phyloP scores from a whole-genome alignment of 2,329 filamentous ascomycete genomes.

The Alternaria arborescens region DNA sequence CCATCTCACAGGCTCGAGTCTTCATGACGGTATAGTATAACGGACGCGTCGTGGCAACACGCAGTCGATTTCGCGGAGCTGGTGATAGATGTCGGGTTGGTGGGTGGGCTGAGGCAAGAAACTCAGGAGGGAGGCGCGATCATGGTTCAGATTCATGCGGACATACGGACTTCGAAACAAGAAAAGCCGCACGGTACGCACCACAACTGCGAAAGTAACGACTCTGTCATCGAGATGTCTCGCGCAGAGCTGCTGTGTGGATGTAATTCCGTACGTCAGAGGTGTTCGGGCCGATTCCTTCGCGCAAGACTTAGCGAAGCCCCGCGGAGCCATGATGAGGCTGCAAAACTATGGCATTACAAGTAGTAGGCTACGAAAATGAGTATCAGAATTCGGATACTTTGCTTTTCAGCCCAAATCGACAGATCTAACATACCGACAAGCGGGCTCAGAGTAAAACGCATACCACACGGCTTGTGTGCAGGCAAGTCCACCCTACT shows the following conservation, averaged over 20 bases:
- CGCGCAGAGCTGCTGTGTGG: background rate
- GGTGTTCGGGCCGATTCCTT: slow-evolving; percentile 12
- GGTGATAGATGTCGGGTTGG: slow-evolving; percentile 5
- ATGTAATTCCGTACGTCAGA: slow-evolving; percentile 4
- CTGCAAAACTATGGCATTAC: background rate
- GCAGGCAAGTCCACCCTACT: slow-evolving; percentile 2
- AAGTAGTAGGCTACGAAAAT: background rate
- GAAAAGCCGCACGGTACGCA: background rate
- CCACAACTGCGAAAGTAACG: background rate
- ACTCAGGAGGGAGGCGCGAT: slow-evolving; percentile 7
- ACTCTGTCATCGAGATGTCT: background rate
- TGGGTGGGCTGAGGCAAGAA: slow-evolving; percentile 4
- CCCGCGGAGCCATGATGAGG: background rate
- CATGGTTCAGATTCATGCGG: slow-evolving; percentile 4
- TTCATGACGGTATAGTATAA: background rate
- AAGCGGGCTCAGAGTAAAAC: background rate
- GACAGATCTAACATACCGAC: background rate
- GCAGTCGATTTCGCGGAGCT: background rate
- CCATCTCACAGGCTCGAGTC: slow-evolving; percentile 1
- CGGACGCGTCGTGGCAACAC: background rate
- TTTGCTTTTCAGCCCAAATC: too few species aligned
- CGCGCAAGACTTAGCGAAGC: slow-evolving; percentile 1
- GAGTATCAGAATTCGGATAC: background rate
- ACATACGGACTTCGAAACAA: background rate
- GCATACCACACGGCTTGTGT: background rate